Base-by-base conservation (phyloP, 345 rosid genomes). In the Camelina hispida region DNA sequence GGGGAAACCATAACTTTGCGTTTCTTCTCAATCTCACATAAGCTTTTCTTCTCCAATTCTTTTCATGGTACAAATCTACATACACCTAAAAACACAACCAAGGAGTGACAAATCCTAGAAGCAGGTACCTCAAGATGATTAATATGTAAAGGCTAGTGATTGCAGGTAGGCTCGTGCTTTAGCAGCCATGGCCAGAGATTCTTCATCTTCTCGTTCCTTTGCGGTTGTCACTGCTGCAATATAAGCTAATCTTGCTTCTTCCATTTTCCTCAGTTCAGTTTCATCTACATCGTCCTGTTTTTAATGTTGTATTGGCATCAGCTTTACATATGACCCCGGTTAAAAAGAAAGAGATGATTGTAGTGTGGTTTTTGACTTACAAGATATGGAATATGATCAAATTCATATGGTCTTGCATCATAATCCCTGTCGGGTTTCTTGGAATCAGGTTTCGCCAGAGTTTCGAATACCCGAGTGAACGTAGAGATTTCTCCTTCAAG, bases 141-240 rank as follows among this genome's bases (percentile, higher is more conserved):
- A 69, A 40, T 84, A 74, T 69, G 75, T 78, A 50, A 86, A 84
- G 78, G 87, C 85, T 60, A 92, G 68, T 22, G 97, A 93, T 34
- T 89, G 93, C 55, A 95, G 86, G 71, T 81, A 71, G 4, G 63
- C 74, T 80, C 99, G 84, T 53, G 95, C 90, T 20, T 83, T 74
- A 60, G 89, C 84, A 28, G 96, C 99, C 70, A 88, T 82, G 69
- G 84, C 89, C 40, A 89, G 55, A 40, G 99, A 92, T 78, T 84
- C 93, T 78, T 89, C 99, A 68, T 93, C 97, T 84, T 83, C 90
- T 74, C 74, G 84, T 77, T 93, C 89, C 79, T 86, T 90, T 50
- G 89, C 93, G 2, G 78, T 70, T 15, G 82, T 86, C 81, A 90
- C 81, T 16, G 99, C 97, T 62, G 84, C 81, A 65, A 84, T 47